Conservation (phyloP, 768 basidiomycete species). For the Clitopilus passeckerianus region DNA sequence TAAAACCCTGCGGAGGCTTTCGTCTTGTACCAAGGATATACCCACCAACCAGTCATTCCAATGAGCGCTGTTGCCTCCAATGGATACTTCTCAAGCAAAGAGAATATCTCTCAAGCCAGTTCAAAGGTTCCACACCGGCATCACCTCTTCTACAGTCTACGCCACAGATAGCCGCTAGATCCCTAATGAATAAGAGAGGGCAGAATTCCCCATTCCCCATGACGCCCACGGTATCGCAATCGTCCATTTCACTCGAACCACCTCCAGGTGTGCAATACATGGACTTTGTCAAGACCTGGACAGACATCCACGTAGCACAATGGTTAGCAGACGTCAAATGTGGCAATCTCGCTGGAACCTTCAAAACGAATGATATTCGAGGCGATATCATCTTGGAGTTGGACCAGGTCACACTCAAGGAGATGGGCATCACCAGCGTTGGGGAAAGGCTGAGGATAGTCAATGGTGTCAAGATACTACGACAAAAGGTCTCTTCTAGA, state of each 20-base stretch:
- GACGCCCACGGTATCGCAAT: constrained; percentile 29
- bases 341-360: constrained; percentile 57
- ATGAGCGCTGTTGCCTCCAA: constrained; percentile 14
- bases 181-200: constrained; percentile 32
- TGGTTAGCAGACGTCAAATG: constrained; percentile 85
- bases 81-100: constrained; percentile 16
- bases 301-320: constrained; percentile 60
- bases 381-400: constrained; percentile 90
- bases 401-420: constrained; percentile 81
- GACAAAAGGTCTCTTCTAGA: constrained; percentile 45
- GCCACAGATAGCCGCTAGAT: constrained; percentile 28
- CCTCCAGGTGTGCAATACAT: constrained; percentile 54
- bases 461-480: constrained; percentile 75
- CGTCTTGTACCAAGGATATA: background rate
- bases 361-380: constrained; percentile 84
- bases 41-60: background rate
- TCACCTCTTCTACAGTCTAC: constrained; percentile 36
- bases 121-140: constrained; percentile 40
- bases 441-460: constrained; percentile 89
- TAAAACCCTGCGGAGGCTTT: background rate
- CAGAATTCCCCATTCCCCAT: constrained; percentile 36
- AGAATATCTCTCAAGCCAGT: constrained; percentile 29
- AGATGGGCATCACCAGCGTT: constrained; percentile 86
- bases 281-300: constrained; percentile 69
- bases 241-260: constrained; percentile 40